phyloP scores from a whole-genome alignment of 306 rosid species.

The Fagus sylvatica region DNA sequence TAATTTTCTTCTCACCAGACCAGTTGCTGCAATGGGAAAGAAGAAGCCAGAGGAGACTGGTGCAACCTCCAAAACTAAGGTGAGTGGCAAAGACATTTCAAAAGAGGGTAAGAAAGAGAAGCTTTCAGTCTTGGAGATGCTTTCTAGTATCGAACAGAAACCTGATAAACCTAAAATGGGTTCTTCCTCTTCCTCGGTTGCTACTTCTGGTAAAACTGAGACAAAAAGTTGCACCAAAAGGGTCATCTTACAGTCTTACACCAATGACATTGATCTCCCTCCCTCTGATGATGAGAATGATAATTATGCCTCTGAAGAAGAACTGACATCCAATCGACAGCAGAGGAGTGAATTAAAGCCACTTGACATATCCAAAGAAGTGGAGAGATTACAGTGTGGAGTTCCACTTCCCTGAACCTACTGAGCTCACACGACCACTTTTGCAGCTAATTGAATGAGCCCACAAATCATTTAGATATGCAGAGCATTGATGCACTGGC shows the following conservation, averaged over 20 bases:
- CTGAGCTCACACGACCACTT: slow-evolving; percentile 70
- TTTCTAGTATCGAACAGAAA: slow-evolving; percentile 48
- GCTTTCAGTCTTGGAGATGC: slow-evolving; percentile 29
- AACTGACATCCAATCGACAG: slow-evolving; percentile 14
- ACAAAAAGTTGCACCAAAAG: slow-evolving; percentile 35
- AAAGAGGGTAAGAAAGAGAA: slow-evolving; percentile 26
- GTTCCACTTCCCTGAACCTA: slow-evolving; percentile 73
- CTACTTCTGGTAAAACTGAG: slow-evolving; percentile 14
- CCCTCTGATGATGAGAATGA: slow-evolving; percentile 46
- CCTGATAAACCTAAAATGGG: slow-evolving; percentile 38
- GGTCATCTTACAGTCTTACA: slow-evolving; percentile 29
- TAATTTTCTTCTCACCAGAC: neutral
- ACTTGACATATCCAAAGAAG: slow-evolving; percentile 48
- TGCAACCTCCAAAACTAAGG: slow-evolving; percentile 19
- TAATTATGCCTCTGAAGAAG: slow-evolving; percentile 26
- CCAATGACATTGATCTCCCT: slow-evolving; percentile 43
- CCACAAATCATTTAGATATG: slow-evolving; percentile 80
- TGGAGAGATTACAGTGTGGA: slow-evolving; percentile 69
- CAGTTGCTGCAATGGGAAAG: slow-evolving; percentile 18
- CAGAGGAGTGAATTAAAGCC: slow-evolving; percentile 35
- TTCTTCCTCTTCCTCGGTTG: slow-evolving; percentile 26
- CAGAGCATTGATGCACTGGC: slow-evolving; percentile 82
- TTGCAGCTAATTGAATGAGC: slow-evolving; percentile 80
- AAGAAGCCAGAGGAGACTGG: slow-evolving; percentile 26
- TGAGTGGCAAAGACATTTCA: slow-evolving; percentile 2